phyloP scores from a whole-genome alignment of 106 monocot genomes.

The Phalaenopsis aphrodite region DNA sequence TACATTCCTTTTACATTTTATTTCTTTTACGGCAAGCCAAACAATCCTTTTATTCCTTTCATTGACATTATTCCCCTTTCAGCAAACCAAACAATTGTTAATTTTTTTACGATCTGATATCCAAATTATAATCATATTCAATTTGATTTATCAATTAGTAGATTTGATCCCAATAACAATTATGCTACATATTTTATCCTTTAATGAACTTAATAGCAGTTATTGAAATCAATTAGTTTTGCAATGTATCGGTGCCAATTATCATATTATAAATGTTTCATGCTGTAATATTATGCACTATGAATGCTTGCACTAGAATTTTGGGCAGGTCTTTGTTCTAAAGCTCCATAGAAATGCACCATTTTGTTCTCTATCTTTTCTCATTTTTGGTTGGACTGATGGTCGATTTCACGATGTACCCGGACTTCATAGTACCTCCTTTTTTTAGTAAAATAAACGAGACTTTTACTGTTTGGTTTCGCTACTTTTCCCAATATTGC shows the following conservation, averaged over 20 bases:
- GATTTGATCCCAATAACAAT: background rate
- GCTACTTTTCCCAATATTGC: background rate
- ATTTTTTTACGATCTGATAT: background rate
- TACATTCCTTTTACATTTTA: too few relatives aligned
- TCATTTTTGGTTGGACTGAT: background rate
- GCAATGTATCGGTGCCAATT: background rate
- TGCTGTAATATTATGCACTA: background rate
- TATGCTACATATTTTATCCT: background rate
- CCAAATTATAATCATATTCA: background rate
- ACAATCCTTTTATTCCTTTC: too few relatives aligned
- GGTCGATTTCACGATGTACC: background rate
- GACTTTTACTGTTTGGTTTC: background rate
- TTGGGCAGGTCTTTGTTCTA: background rate
- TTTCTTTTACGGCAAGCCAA: too few relatives aligned
- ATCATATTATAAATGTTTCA: background rate
- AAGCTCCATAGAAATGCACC: background rate
- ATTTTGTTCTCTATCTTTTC: background rate
- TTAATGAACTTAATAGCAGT: background rate
- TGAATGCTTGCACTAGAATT: background rate
- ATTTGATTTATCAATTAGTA: background rate
- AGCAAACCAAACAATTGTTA: background rate
- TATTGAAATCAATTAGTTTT: background rate
- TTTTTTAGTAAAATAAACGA: background rate
- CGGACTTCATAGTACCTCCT: background rate
- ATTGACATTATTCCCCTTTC: too few relatives aligned